Evolutionary conservation across 116 monocot species (phyloP), one percentile per base, ranked within the genome.

Genomic region (Posidonia oceanica): DNA sequence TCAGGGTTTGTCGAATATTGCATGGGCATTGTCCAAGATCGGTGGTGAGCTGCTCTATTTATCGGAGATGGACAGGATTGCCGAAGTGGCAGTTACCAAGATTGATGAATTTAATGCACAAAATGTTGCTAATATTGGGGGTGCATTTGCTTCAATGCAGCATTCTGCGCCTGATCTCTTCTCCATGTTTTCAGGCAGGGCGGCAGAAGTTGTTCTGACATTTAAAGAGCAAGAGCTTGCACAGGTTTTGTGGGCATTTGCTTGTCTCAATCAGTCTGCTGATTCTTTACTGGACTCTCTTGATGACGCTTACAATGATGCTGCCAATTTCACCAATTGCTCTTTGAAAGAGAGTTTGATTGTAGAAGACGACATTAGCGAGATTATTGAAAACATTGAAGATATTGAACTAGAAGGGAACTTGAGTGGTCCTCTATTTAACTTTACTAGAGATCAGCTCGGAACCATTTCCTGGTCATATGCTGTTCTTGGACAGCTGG

Each of bases 21-120:
- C 90, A 4, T 98, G 98, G 98, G 98, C 93, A 48, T 68, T 98
- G 64, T 93, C 98, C 11, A 98, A 98, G 74, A 86, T 99, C 69
- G 98, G 98, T 7, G 85, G 98, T 7, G 98, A 90, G 76, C 62
- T 99, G 22, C 88, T 99, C 10, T 99, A 90, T 70, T 29, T 83
- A 11, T 86, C 98, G 0, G 98, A 93, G 80, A 99, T 99, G 93
- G 98, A 99, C 76, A 78, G 98, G 73, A 73, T 99, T 75, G 87
- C 90, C n/a, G 90, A 90, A 54, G 87, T 99, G 62, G 93, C 90
- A 7, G 14, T 74, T 7, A 78, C 79, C 37, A 90, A 84, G 76
- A 75, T 99, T 54, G 69, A 59, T 21, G 84, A 93, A 22, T 90
- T 99, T 70, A 93, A 93, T 78, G 78, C 93, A 11, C 98, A 99